Base-by-base conservation (phyloP, 2,329 filamentous ascomycete genomes). In the Xylaria digitata region DNA sequence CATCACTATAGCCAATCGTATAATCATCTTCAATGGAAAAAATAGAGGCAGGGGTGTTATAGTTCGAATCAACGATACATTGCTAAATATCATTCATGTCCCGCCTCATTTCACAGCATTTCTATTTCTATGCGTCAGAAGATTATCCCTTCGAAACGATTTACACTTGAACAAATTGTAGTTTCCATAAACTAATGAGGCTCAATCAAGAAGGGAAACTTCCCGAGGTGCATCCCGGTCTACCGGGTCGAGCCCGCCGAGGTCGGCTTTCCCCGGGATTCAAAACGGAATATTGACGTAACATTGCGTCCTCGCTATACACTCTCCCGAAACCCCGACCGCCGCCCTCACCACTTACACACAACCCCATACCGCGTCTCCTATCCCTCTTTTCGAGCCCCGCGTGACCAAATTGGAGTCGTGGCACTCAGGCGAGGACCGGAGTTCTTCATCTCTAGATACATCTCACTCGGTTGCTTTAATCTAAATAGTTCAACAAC, bases 301-400 rank as follows among this genome's bases (percentile, higher is more conserved):
- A 59, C 42, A 21, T 2, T 3, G 42, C 21, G 21, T 11, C 30
- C n/a, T 67, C 68, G 68, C 69, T 61, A 53, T 60, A 63, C 60
- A 63, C 64, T 73, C 55, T 23, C 63, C 71, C 70, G 71, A 73
- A 68, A 53, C n/a, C 43, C 71, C 69, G 69, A 69, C 58, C 59
- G 49, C 65, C 62, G 46, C 30, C 30, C 19, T 32, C 37, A 55
- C 61, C 46, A 58, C 46, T 37, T 58, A 63, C 56, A 68, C 56
- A 67, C 23, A 37, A 53, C 63, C 23, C 57, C 26, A 15, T 46
- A 46, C 61, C 64, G 64, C 67, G 49, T 58, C 48, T 68, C 46
- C 65, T 48, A 66, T 62, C 15, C 59, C 59, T 53, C 46, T 40
- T 52, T 45, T 46, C 42, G 56, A 70, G 68, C 70, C 70, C 71